phyloP scores from a whole-genome alignment of 2,329 filamentous ascomycete genomes.

The Aschersonia sp. region DNA sequence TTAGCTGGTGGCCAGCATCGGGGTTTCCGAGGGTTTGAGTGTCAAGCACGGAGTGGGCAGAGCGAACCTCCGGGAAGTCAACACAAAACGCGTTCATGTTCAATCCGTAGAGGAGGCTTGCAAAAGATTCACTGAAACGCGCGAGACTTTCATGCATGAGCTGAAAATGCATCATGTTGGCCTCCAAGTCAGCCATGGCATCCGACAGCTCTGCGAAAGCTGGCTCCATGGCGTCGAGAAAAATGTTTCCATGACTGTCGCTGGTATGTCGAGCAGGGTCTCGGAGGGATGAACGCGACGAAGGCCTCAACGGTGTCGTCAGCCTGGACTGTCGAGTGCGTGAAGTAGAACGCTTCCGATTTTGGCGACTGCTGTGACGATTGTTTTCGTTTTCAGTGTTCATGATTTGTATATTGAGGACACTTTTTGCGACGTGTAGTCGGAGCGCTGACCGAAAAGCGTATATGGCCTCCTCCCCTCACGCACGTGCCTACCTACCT shows the following conservation, averaged over 20 bases:
- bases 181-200: conserved; percentile 87
- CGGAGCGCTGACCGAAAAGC: no score
- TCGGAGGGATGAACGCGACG: conserved; percentile 77
- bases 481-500: no score
- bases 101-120: conserved; percentile 84
- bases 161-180: conserved; percentile 95
- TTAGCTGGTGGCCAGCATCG: not conserved
- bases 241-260: conserved; percentile 41
- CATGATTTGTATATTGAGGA: not conserved
- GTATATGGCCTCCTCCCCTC: no score
- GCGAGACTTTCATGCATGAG: conserved; percentile 90
- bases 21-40: not conserved
- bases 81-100: conserved; percentile 99
- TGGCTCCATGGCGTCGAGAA: conserved; percentile 73
- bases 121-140: conserved; percentile 91
- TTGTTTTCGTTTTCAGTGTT: not conserved
- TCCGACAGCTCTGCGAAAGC: conserved; percentile 89
- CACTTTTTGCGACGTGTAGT: not conserved
- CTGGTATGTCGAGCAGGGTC: conserved; percentile 50
- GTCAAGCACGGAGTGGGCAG: not conserved
- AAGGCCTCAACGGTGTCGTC: conserved; percentile 81
- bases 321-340: conserved; percentile 59
- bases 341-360: conserved; percentile 37
- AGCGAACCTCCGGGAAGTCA: conserved; percentile 76
- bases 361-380: conserved; percentile 8